Conservation (phyloP, 192 early-diverging fungal genomes). For the Rhizoclosmatium sp. region DNA sequence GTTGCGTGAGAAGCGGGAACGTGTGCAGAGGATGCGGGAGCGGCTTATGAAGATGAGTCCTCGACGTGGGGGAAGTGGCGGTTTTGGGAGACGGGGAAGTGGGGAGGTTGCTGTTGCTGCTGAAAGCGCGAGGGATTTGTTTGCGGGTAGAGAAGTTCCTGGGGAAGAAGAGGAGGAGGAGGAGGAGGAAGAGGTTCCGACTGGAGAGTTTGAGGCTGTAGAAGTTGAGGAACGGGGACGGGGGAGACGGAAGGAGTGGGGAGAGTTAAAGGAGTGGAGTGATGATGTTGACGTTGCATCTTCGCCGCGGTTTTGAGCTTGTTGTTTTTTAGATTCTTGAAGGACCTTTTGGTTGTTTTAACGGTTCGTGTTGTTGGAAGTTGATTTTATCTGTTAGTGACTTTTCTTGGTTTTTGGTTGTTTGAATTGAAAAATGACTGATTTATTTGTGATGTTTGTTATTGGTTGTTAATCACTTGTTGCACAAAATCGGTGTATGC, state of each 20-base stretch:
- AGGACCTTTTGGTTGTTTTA: conserved; percentile 8
- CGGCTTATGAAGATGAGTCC: background rate
- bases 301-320: conserved; percentile 16
- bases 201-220: conserved; percentile 12
- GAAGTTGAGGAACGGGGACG: background rate
- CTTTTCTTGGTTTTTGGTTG: too few species aligned
- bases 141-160: background rate
- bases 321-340: background rate
- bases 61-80: background rate
- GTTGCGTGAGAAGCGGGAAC: conserved; percentile 46
- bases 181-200: conserved; percentile 4
- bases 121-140: background rate
- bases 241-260: conserved; percentile 3
- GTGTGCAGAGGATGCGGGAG: conserved; percentile 1
- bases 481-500: background rate
- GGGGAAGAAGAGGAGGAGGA: conserved; percentile 11
- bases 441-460: background rate
- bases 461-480: background rate
- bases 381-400: too few species aligned
- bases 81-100: too few species aligned
- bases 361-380: too few species aligned
- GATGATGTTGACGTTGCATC: conserved; percentile 18
- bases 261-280: conserved; percentile 8
- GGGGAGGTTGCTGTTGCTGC: background rate
- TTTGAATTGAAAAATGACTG: background rate